A percentile compares a stretch with the other conserved stretches of the same genome.
phyloP scores from a whole-genome alignment of 176 grass and related monocot species.

The Aegilops umbellulata region DNA sequence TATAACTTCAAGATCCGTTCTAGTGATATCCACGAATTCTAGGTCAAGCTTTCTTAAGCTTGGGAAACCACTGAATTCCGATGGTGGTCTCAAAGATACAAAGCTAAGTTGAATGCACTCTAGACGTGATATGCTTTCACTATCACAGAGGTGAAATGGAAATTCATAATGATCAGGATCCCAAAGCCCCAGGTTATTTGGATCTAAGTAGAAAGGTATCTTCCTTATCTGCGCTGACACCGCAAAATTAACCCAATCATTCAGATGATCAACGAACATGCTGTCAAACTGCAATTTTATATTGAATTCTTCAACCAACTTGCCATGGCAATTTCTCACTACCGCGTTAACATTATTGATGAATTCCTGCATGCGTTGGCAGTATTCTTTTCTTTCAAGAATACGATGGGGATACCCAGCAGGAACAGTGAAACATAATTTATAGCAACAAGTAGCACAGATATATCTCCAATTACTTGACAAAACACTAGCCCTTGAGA shows the following conservation, averaged over 20 bases:
- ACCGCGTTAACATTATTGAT: not conserved
- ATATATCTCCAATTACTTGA: not conserved
- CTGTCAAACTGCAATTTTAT: not conserved
- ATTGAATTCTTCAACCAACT: not conserved
- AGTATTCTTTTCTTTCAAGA: not conserved
- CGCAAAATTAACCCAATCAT: constrained; percentile 10
- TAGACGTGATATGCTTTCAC: not conserved
- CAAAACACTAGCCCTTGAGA: not conserved
- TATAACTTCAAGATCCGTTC: not conserved
- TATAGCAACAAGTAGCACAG: not conserved
- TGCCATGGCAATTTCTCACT: not conserved
- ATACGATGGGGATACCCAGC: not conserved
- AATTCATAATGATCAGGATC: not conserved
- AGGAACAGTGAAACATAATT: not conserved
- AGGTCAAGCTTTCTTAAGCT: constrained; percentile 5
- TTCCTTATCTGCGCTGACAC: not conserved
- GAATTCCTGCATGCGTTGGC: not conserved
- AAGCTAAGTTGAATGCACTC: not conserved
- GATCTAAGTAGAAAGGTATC: not conserved
- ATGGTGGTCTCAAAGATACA: not conserved
- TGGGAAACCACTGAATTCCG: constrained; percentile 8
- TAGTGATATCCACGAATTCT: not conserved
- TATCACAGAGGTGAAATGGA: not conserved
- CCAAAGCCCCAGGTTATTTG: not conserved
- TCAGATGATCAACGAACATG: not conserved